phyloP scores from a whole-genome alignment of 2,329 filamentous ascomycete genomes.

The Penicillium paneum region DNA sequence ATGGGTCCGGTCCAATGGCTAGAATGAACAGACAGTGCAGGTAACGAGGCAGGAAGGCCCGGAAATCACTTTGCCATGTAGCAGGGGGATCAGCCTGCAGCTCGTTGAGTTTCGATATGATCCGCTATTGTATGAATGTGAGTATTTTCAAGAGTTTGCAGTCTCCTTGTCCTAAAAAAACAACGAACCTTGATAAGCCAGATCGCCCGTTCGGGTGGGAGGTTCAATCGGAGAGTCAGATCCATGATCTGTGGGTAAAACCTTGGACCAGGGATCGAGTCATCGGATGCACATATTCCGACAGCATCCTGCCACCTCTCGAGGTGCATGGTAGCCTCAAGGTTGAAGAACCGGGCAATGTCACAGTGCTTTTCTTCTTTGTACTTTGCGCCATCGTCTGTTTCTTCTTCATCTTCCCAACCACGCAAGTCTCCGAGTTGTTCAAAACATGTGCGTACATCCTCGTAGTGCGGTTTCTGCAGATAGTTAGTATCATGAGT shows the following conservation, averaged over 20 bases:
- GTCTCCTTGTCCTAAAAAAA: not conserved
- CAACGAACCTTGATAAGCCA: not conserved
- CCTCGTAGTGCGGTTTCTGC: not conserved
- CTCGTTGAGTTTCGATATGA: not conserved
- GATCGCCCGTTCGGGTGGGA: not conserved
- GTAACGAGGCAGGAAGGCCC: not conserved
- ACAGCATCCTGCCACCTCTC: not conserved
- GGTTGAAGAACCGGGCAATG: not conserved
- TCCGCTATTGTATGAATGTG: not conserved
- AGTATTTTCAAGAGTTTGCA: not conserved
- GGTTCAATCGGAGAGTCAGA: not conserved
- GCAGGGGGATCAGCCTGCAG: not conserved
- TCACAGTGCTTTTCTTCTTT: not conserved
- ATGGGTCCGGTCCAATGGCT: not conserved
- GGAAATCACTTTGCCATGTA: not conserved
- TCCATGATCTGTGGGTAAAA: not conserved
- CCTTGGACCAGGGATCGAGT: not conserved
- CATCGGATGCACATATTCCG: not conserved
- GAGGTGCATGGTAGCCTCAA: slow-evolving; percentile 2
- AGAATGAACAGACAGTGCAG: not conserved
- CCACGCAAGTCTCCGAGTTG: not conserved
- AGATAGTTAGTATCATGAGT: not conserved
- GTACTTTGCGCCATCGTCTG: not conserved
- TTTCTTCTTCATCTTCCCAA: slow-evolving; percentile 1
- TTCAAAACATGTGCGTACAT: not conserved